Evolutionary conservation across 2,329 filamentous ascomycete genomes (phyloP), one percentile per base, ranked within the genome.

Genomic region (Apiospora phragmitis): DNA sequence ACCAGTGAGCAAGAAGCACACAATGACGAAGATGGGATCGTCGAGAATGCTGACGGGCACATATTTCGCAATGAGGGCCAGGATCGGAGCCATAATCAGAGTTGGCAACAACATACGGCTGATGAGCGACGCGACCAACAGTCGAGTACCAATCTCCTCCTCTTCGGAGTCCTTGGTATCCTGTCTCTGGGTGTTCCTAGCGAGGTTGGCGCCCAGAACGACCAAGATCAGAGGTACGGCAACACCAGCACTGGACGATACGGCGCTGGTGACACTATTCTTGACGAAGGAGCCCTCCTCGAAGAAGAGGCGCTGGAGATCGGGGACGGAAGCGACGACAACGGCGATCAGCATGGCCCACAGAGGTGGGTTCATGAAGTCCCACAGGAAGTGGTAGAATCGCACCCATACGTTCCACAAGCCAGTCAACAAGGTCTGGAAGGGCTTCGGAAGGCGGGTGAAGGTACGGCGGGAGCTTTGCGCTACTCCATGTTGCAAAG

Each of bases 291-390:
- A 94, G 24, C 93, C 95, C 47, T 94, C 90, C 68, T 91, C 87
- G 82, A 98, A 99, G 84, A 99, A 98, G 24, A 96, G 83, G 51
- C 87, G 85, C 80, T 99, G 95, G 9, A 99, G 87, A 1, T 85
- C 79, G 0, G 96, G 96, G 7, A 98, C 89, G 0, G 94, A 97
- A 3, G 96, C 96, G 7, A 99, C 93, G 68, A 97, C 83, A 65
- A 98, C 91, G n/a, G 96, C 94, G 49, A 91, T 85, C 43, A 98
- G 85, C 96, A 99, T 98, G 41, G 96, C 95, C 94, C 95, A 98
- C 35, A 99, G 90, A 0, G 96, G 96, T 55, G 96, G 95, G 82
- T 98, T 98, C 95, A 99, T 98, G 81, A 98, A 97, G 66, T 93
- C 92, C 93, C 93, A 96, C 16, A 95, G 80, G 68, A 94, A 94